Percentiles rank a stretch among this genome's conserved stretches.
Conservation (phyloP, 306 rosid species). For the Crotalaria pallida region DNA sequence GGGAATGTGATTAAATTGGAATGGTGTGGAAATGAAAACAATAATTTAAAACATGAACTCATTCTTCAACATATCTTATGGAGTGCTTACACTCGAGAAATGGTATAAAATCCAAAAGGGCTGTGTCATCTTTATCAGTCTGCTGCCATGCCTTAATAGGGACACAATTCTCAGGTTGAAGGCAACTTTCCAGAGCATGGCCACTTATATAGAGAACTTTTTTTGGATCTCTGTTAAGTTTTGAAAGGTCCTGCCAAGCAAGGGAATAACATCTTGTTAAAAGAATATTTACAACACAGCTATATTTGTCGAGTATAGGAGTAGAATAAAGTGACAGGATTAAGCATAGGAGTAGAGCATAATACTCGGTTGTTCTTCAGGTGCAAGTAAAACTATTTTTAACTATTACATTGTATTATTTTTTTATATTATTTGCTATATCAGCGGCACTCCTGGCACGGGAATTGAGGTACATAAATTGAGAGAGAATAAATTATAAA, state of each 20-base stretch:
- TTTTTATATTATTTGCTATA: not conserved
- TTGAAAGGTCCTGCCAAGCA: constrained; percentile 75
- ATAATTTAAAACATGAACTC: not conserved
- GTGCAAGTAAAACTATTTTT: not conserved
- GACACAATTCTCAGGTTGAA: constrained; percentile 81
- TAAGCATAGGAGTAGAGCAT: not conserved
- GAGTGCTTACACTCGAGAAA: constrained; percentile 83
- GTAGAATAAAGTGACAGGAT: not conserved
- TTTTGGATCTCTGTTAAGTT: constrained; percentile 83
- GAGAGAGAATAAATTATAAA: constrained; percentile 16
- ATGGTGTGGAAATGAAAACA: constrained; percentile 39
- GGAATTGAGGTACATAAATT: not conserved
- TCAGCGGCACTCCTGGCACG: not conserved
- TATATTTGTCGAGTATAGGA: not conserved
- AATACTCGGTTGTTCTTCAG: not conserved
- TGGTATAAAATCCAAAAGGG: constrained; percentile 88
- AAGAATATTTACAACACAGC: not conserved
- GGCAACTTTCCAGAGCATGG: constrained; percentile 78
- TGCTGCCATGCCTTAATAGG: constrained; percentile 74
- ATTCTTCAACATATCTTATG: constrained; percentile 2
- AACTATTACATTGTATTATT: not conserved
- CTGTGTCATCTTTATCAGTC: constrained; percentile 66
- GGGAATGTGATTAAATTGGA: constrained; percentile 57
- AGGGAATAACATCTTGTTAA: not conserved
- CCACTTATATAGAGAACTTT: constrained; percentile 88